Base-by-base conservation (phyloP, 805 yeast genomes). In the Zygosaccharomyces rouxii region DNA sequence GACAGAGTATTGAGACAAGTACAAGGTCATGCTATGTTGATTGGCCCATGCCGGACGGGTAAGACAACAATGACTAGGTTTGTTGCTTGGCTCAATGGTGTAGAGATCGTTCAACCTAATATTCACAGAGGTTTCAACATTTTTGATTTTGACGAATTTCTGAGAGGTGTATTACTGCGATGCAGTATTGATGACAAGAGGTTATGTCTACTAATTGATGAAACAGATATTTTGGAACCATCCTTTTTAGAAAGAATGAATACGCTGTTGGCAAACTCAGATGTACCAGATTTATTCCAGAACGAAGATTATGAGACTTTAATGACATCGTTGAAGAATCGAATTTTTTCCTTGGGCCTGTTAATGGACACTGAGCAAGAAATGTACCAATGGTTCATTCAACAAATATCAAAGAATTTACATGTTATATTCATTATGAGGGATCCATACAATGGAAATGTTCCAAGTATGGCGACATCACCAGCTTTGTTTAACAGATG, bases 401-500 rank as follows among this genome's bases (percentile, higher is more conserved):
- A 71, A 16, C 84, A 84, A 55, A 75, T 89, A 3, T 75, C 90
- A 0, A 66, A 70, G 19, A 87, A 89, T 55, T 70, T 92, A 16
- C 98, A 92, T 64, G 90, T 89, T 22, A 79, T 89, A 0, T 88
- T 92, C 60, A 86, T 89, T 0, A 75, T 88, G 53, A 77, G 80
- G 49, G 82, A 83, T 25, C 77, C 80, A 0, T 66, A 72, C 13
- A 53, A 58, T 2, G 35, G 49, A 1, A 37, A 47, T 5, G 55
- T 63, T 7, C 72, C 82, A 0, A 77, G 75, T 16, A 72, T 83
- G 11, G 73, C 84, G 2, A 72, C 89, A 0, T 90, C 97, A 0
- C 96, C 97, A 0, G 97, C 97, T 0, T 69, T 90, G 29, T 83
- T 88, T 67, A 90, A 90, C 59, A 72, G 98, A 59, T 90, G 97